These are phyloP conservation scores for Phaffia rhodozyma DNA, from an alignment of 1,284 basidiomycete species.

Conservation along the genomic window DNA sequence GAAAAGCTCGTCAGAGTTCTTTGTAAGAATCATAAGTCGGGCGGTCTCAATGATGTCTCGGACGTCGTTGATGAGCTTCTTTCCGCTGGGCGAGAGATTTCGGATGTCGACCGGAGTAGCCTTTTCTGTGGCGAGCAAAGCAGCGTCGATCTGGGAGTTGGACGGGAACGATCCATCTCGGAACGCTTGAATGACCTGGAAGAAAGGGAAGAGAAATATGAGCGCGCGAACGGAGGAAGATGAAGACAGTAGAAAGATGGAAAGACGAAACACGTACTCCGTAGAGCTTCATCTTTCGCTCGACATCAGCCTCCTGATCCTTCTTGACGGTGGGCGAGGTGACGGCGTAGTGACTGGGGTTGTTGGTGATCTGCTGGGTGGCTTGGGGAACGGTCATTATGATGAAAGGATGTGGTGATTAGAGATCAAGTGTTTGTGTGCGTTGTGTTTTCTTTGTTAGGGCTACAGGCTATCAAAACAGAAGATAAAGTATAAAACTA, in stretches of 20 bases:
- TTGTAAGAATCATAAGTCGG: conserved; percentile 55
- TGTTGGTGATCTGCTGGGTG: background rate
- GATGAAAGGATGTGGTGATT: background rate
- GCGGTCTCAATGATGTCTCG: conserved; percentile 60
- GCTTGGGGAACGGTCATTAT: conserved; percentile 9
- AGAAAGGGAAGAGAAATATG: background rate
- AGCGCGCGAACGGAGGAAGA: background rate
- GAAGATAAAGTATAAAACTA: background rate
- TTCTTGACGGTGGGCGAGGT: background rate
- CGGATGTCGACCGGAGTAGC: conserved; percentile 54
- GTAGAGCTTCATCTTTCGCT: conserved; percentile 15
- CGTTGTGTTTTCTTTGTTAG: too few species aligned
- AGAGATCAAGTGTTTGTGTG: background rate
- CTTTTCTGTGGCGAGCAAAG: conserved; percentile 53
- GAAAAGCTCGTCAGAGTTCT: conserved; percentile 80
- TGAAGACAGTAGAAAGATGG: background rate
- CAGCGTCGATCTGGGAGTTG: conserved; percentile 53
- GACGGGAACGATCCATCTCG: conserved; percentile 15
- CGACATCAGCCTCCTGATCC: conserved; percentile 5
- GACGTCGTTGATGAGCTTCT: conserved; percentile 59
- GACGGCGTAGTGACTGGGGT: conserved; percentile 5
- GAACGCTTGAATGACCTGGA: conserved; percentile 18
- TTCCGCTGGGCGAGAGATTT: conserved; percentile 63
- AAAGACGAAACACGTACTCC: conserved; percentile 5
- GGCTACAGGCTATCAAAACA: too few species aligned